Evolutionary conservation across 495 filamentous ascomycete genomes (phyloP).

Genomic region (Letharia columbiana): DNA sequence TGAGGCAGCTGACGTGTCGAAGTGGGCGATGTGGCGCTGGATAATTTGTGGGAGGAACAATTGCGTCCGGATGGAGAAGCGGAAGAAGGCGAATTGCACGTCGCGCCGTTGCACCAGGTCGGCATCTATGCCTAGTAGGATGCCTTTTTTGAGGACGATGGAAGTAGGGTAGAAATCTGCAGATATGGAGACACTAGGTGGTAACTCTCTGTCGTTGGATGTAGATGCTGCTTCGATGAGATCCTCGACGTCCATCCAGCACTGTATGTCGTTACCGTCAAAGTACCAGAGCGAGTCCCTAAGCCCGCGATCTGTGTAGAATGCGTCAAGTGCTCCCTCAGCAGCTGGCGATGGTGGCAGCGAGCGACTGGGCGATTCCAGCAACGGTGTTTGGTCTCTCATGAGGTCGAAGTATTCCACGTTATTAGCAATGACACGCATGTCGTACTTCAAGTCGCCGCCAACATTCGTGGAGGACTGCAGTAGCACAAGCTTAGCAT

Average conservation of each 20-base stretch:
- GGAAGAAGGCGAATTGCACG: constrained; percentile 75
- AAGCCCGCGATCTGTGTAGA: constrained; percentile 45
- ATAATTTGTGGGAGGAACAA: constrained; percentile 86
- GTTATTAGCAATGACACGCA: constrained; percentile 90
- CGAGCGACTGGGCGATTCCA: constrained; percentile 39
- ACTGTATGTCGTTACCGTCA: constrained; percentile 69
- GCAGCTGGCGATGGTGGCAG: constrained; percentile 45
- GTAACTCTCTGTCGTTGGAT: constrained; percentile 42
- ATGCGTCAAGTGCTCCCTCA: constrained; percentile 38
- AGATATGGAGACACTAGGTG: constrained; percentile 50
- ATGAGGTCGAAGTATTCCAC: constrained; percentile 92
- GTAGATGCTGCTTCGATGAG: constrained; percentile 59
- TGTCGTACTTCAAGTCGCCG: constrained; percentile 88
- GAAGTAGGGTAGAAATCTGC: constrained; percentile 95
- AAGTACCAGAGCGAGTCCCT: constrained; percentile 92
- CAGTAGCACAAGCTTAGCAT: constrained; percentile 88
- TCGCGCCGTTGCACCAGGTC: constrained; percentile 88
- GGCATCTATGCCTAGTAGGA: constrained; percentile 82
- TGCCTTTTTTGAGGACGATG: constrained; percentile 69
- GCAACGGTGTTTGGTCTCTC: constrained; percentile 66
- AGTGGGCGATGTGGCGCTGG: constrained; percentile 60
- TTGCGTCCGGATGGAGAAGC: constrained; percentile 74
- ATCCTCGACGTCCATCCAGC: constrained; percentile 88
- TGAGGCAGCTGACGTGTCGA: constrained; percentile 65
- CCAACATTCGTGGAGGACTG: constrained; percentile 71